Conservation (phyloP, 2,329 filamentous ascomycete genomes). For the Graphilbum sp. region DNA sequence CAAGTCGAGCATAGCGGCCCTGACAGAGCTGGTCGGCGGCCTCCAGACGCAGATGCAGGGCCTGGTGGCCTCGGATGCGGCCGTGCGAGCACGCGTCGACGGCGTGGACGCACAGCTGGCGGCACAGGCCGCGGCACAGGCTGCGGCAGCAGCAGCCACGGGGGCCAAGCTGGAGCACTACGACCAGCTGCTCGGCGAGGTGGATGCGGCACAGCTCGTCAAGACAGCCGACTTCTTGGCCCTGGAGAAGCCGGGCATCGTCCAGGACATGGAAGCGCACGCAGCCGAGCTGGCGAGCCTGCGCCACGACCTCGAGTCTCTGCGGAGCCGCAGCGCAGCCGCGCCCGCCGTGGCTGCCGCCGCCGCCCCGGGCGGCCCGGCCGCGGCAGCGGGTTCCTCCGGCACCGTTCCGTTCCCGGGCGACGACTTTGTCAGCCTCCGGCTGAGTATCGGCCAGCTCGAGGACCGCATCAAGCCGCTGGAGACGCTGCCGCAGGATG, state of each 20-base stretch:
- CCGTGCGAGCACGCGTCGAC: background rate
- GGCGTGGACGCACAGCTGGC: background rate
- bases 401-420: constrained; percentile 4
- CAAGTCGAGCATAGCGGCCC: background rate
- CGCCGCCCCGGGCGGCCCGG: too few relatives aligned
- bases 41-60: background rate
- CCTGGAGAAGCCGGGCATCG: background rate
- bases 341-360: background rate
- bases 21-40: background rate
- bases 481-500: background rate
- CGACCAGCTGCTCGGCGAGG: background rate
- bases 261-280: background rate
- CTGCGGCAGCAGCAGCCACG: background rate
- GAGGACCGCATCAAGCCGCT: constrained; percentile 4
- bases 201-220: background rate
- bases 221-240: constrained; percentile 1
- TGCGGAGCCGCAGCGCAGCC: background rate
- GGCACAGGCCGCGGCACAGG: background rate
- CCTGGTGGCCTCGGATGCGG: background rate
- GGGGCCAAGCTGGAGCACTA: background rate
- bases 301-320: background rate
- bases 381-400: background rate
- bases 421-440: constrained; percentile 8
- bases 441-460: constrained; percentile 5
- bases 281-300: background rate